Conservation (phyloP, 306 rosid genomes). For the Casuarina glauca region DNA sequence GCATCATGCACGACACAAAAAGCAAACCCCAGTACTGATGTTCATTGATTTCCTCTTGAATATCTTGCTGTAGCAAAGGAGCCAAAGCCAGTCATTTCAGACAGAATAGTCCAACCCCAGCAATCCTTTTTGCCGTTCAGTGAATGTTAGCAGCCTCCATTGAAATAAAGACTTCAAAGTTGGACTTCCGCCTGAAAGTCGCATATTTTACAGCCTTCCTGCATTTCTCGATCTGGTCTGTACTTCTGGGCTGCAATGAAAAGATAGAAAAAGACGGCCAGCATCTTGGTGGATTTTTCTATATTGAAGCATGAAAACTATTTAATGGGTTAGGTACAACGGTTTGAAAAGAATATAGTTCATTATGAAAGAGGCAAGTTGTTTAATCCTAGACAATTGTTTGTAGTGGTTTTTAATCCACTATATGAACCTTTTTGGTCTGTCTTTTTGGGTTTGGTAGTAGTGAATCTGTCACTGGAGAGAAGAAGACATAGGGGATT, state of each 20-base stretch:
- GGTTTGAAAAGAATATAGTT: conserved; percentile 8
- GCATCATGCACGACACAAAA: no score
- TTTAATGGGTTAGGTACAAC: conserved; percentile 14
- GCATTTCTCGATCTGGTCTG: conserved; percentile 18
- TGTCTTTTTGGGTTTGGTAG: conserved; percentile 18
- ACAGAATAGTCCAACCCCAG: background rate
- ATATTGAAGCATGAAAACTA: conserved; percentile 7
- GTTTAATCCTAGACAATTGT: conserved; percentile 5
- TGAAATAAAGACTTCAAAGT: conserved; percentile 1
- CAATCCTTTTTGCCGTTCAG: background rate
- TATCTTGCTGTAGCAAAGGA: no score
- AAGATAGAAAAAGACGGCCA: conserved; percentile 43
- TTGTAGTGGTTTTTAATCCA: conserved; percentile 4
- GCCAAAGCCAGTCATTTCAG: no score
- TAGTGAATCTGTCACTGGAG: conserved; percentile 6
- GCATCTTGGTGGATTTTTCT: conserved; percentile 16
- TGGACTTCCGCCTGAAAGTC: conserved; percentile 13
- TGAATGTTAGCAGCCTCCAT: background rate
- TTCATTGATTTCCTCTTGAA: no score
- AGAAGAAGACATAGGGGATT: conserved; percentile 36
- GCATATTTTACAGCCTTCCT: conserved; percentile 48
- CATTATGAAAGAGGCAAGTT: conserved; percentile 19
- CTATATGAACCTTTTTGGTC: background rate
- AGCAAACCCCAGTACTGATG: no score
- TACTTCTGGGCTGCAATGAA: conserved; percentile 26